Base-by-base conservation (phyloP, 2,329 filamentous ascomycete species). In the Immersiporthe knoxdaviesiana region DNA sequence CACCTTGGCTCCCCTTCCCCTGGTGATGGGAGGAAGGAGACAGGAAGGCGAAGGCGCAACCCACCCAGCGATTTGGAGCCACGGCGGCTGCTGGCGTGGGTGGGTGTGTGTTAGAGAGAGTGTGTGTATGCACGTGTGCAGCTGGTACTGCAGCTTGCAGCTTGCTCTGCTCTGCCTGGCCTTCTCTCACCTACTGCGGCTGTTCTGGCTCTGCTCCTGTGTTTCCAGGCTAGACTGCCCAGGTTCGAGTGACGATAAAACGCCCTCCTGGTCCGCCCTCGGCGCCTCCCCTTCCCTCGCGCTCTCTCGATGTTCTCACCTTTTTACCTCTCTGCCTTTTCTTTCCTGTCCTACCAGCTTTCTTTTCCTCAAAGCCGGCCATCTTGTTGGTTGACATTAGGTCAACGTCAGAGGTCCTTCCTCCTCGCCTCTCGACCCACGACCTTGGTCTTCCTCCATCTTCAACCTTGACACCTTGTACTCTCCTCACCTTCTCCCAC, bases 381-480 rank as follows among this genome's bases (percentile, higher is more conserved):
- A n/a, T 30, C 27, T 41, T 47, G 69, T 65, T 67, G 66, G 66
- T 65, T 62, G 66, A 68, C 63, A 52, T 56, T 68, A 67, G 44
- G 69, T 68, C 61, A 60, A 67, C 32, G 69, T 70, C 66, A 68
- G 66, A 68, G 66, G 69, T 66, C 27, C 39, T 61, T 24, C 44
- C 63, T 68, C 66, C 52, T 64, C 67, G 59, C 54, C 66, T 68
- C 69, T 71, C 69, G 66, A 63, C 47, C 14, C 50, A 62, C 35
- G 35, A 24, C 59, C 10, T 62, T 37, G n/a, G 30, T 52, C 35
- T 80, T 82, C 70, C 78, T 37, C 30, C 27, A 35, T n/a, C 47
- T 24, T 50, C 47, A 50, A 50, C 21, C 47, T 50, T 50, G n/a
- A n/a, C 47, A 27, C 47, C 47, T 52, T 27, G 18, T n/a, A 50